These are phyloP conservation scores for Aspergillus eucalypticola DNA, from an alignment of 2,329 filamentous ascomycete species.

Conservation along the genomic window DNA sequence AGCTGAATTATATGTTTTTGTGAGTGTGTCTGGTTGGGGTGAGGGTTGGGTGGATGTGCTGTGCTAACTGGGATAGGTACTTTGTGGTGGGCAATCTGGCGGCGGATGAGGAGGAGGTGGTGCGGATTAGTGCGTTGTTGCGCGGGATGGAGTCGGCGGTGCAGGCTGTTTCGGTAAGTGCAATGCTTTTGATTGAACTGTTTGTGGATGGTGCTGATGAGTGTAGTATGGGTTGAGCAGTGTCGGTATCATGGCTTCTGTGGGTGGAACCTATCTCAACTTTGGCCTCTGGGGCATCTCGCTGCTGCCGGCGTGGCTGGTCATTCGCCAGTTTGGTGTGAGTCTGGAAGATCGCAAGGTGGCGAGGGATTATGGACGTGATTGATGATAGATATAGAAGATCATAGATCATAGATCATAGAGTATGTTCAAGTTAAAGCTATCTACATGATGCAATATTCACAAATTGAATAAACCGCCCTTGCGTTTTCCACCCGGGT, in stretches of 20 bases:
- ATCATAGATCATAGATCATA: background rate
- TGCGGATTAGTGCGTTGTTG: slow-evolving; percentile 67
- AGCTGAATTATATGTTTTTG: slow-evolving; percentile 73
- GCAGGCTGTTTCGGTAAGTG: slow-evolving; percentile 64
- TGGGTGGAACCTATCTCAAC: slow-evolving; percentile 70
- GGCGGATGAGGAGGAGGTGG: slow-evolving; percentile 61
- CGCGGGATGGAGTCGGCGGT: slow-evolving; percentile 71
- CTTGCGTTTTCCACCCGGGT: slow-evolving; percentile 47
- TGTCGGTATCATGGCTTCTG: slow-evolving; percentile 61
- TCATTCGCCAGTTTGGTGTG: slow-evolving; percentile 59
- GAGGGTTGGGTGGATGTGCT: background rate
- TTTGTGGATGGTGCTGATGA: background rate
- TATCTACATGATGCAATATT: background rate
- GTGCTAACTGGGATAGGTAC: slow-evolving; percentile 50
- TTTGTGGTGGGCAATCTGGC: slow-evolving; percentile 70
- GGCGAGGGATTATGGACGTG: slow-evolving; percentile 11
- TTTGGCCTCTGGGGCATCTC: slow-evolving; percentile 68
- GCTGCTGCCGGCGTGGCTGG: slow-evolving; percentile 66
- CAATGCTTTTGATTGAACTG: slow-evolving; percentile 19
- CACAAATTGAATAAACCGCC: slow-evolving; percentile 42
- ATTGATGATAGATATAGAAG: background rate
- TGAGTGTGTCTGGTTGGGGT: slow-evolving; percentile 37
- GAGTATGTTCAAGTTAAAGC: background rate
- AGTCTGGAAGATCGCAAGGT: slow-evolving; percentile 33
- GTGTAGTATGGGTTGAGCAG: slow-evolving; percentile 64